phyloP scores from a whole-genome alignment of 225 moss, liverwort and hornwort species.

The Anthoceros angustus region DNA sequence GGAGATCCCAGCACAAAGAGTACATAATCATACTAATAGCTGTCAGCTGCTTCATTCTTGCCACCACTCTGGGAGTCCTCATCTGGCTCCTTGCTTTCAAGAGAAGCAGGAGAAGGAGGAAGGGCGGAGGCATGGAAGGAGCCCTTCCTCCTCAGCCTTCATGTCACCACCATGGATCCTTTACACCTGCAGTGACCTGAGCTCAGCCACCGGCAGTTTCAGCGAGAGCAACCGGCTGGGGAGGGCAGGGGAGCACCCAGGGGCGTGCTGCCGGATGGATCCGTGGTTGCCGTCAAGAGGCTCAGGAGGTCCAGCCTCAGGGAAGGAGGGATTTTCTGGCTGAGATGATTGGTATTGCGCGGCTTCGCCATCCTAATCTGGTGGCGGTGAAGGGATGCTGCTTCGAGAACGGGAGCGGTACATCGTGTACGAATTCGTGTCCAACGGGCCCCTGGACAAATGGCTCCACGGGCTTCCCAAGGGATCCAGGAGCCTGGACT shows the following conservation, averaged over 20 bases:
- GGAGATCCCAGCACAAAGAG: slow-evolving; percentile 45
- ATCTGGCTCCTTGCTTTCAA: slow-evolving; percentile 84
- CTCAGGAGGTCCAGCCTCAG: slow-evolving; percentile 57
- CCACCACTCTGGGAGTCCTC: slow-evolving; percentile 64
- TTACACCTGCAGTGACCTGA: slow-evolving; percentile 73
- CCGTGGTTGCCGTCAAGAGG: slow-evolving; percentile 52
- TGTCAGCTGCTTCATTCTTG: slow-evolving; percentile 64
- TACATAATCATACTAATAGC: slow-evolving; percentile 73
- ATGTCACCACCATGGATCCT: slow-evolving; percentile 60
- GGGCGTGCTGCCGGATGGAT: slow-evolving; percentile 48
- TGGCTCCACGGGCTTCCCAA: slow-evolving; percentile 55
- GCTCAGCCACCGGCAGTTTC: slow-evolving; percentile 64
- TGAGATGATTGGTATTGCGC: slow-evolving; percentile 71
- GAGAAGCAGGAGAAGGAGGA: slow-evolving; percentile 69
- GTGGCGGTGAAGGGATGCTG: slow-evolving; percentile 70
- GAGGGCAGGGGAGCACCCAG: slow-evolving; percentile 33
- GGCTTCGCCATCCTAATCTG: slow-evolving; percentile 63
- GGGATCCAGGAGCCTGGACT: slow-evolving; percentile 44
- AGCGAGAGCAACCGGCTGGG: slow-evolving; percentile 62
- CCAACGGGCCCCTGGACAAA: slow-evolving; percentile 59
- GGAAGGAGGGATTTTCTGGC: slow-evolving; percentile 73
- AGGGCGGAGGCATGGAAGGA: slow-evolving; percentile 45
- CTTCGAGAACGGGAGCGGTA: slow-evolving; percentile 60
- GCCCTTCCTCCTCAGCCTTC: slow-evolving; percentile 38
- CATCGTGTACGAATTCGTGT: slow-evolving; percentile 61